Evolutionary conservation across 805 yeast species (phyloP), one percentile per base, ranked within the genome.

Genomic region (Lipomyces kockii): DNA sequence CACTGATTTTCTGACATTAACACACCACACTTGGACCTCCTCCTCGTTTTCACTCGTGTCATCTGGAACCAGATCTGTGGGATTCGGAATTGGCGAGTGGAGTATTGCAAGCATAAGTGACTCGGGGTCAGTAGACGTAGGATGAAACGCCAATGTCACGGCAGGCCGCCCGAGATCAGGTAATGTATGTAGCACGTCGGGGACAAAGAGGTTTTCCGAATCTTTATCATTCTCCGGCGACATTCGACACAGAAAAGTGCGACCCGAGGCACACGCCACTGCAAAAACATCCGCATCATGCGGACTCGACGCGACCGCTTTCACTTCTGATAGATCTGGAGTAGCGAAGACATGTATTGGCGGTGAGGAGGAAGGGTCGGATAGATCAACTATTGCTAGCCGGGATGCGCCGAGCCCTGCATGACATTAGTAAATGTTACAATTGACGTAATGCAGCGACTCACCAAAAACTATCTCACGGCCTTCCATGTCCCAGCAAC

Each of bases 21-120:
- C 51, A 27, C 72, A 69, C 72, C 72, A 69, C 20, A 65, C 60
- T 54, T 69, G 72, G 17, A 69, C 35, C 49, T 63, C 72, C 20
- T 60, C 66, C 25, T 25, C 53, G 39, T 12, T 25, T 25, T 20
- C 60, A 6, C 11, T 20, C 7, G 27, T 52, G 12, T 43, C 62
- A 7, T 22, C 43, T 9, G 2, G 22, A 8, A 2, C 34, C 6
- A 53, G 27, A 37, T 32, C 61, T 12, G 2, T 8, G 9, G 22
- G 34, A 11, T 55, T 6, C 55, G 55, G 55, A 22, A 25, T 52
- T 11, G 32, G 29, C 32, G 55, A 7, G 55, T 52, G 55, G 34
- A 52, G 14, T 3, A 66, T 46, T 8, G 71, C 69, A n/a, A 68
- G 67, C 71, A 68, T 68, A 9, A 68, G 62, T 5, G 69, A 25